Evolutionary conservation across 768 basidiomycete species (phyloP), one percentile per base, ranked within the genome.

Genomic region (Trametes gibbosa): DNA sequence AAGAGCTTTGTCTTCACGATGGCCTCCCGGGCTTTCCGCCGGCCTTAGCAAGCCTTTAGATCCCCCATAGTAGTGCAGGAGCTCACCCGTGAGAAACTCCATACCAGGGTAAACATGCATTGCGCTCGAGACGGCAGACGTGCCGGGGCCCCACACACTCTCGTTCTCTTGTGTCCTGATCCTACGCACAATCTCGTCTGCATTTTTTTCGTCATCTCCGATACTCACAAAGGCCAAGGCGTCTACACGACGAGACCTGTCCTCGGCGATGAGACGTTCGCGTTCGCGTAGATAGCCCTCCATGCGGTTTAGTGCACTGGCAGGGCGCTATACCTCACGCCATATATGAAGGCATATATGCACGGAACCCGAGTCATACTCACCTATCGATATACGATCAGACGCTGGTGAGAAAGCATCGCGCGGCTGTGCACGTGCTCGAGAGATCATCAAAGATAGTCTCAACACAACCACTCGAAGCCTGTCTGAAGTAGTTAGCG

Each of bases 1-100:
- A 89, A 90, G 25, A 90, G 68, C 58, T 75, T 76, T 0, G 89
- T 89, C 64, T 79, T 77, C 56, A 81, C 69, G 39, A 90, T 87
- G 48, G 64, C 62, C 16, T 62, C 63, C 5, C 65, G 40, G 25
- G 63, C 60, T 59, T 4, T 32, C 29, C 29, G 10, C 29, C 29
- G 29, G 10, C 29, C 4, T 32, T 10, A 32, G 29, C 29, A 32
- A 4, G 10, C 29, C 29, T 32, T 10, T 10, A 32, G 10, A 32
- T 10, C 29, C 4, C 29, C 29, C 4, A 10, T 5, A 32, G 29
- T 32, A 32, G 29, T 10, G 29, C 10, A 32, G 4, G 5, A 19
- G 39, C 39, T 16, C n/a, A 40, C 39, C 39, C n/a, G 39, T 40
- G 13, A 40, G 39, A 14, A 40, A 40, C 39, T 40, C 16, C 39